These are phyloP conservation scores for Xylaria sp. DNA, from an alignment of 2,329 filamentous ascomycete genomes.

Conservation along the genomic window DNA sequence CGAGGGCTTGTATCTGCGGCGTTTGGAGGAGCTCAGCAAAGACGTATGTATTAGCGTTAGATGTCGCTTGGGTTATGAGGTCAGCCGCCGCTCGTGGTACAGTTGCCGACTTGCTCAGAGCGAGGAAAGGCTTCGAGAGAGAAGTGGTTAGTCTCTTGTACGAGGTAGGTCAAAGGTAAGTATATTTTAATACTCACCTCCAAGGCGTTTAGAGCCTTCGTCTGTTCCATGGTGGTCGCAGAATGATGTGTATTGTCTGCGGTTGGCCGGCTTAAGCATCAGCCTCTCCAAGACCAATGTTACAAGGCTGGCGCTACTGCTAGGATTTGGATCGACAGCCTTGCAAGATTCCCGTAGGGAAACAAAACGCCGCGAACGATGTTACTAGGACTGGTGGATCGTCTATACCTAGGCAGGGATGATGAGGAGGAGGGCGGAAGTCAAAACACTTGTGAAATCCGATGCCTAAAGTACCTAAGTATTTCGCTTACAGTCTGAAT, in stretches of 20 bases:
- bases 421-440: background rate
- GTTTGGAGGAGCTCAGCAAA: constrained; percentile 92
- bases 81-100: constrained; percentile 87
- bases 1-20: constrained; percentile 80
- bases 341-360: constrained; percentile 28
- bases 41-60: constrained; percentile 88
- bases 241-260: background rate
- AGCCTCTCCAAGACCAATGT: constrained; percentile 27
- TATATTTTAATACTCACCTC: constrained; percentile 59
- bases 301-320: constrained; percentile 27
- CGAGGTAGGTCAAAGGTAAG: background rate
- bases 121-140: constrained; percentile 79
- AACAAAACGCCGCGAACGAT: constrained; percentile 1
- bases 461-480: background rate
- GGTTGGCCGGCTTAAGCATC: constrained; percentile 7
- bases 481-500: background rate
- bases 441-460: constrained; percentile 13
- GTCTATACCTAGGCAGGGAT: constrained; percentile 18
- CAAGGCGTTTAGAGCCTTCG: constrained; percentile 71
- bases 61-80: constrained; percentile 87
- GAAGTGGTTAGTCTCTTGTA: constrained; percentile 17
- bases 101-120: constrained; percentile 85
- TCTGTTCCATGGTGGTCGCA: constrained; percentile 74
- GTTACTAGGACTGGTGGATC: background rate
- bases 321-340: constrained; percentile 36